Evolutionary conservation across 2,329 filamentous ascomycete genomes (phyloP), one percentile per base, ranked within the genome.

Genomic region (Fusarium secorum): DNA sequence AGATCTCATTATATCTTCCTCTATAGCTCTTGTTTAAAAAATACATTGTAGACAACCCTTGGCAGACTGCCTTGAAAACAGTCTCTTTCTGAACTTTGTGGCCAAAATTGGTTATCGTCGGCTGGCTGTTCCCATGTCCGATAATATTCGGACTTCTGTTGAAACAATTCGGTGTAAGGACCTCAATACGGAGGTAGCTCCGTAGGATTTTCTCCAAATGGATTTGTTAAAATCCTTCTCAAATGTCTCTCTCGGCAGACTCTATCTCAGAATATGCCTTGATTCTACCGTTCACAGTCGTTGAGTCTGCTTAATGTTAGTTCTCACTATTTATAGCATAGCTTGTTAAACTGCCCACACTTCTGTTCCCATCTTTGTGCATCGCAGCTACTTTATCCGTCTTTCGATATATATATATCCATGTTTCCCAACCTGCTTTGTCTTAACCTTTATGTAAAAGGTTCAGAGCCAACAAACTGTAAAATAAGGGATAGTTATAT

Each of bases 311-410:
- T 38, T 7, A n/a, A n/a, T 38, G 13, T 18, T 20, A 11, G 18
- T 3, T 20, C 18, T 38, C 6, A 6, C 6, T 0, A 20, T 38
- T 20, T 38, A 3, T n/a, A 1, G 13, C 4, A 7, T 13, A n/a
- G 11, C 11, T 38, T 11, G 11, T 38, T 38, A 13, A 7, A 11
- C 3, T n/a, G 7, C 35, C 13, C 7, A 8, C 5, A 38, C 20
- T 5, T 20, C 20, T n/a, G 20, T n/a, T n/a, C 11, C 36, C 4
- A n/a, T 38, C 20, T n/a, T 38, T 38, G 11, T 1, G 8, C 8
- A 14, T 38, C 11, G 4, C 2, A 20, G 7, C 11, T 11, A 38
- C 20, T 11, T 7, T 1, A 11, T n/a, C 20, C 4, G 13, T n/a
- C 20, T 13, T 11, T 5, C 14, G 14, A 33, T 33, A 9, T 3